These are phyloP conservation scores for Neurospora crassa DNA, from an alignment of 2,329 filamentous ascomycete genomes.

Conservation along the genomic window DNA sequence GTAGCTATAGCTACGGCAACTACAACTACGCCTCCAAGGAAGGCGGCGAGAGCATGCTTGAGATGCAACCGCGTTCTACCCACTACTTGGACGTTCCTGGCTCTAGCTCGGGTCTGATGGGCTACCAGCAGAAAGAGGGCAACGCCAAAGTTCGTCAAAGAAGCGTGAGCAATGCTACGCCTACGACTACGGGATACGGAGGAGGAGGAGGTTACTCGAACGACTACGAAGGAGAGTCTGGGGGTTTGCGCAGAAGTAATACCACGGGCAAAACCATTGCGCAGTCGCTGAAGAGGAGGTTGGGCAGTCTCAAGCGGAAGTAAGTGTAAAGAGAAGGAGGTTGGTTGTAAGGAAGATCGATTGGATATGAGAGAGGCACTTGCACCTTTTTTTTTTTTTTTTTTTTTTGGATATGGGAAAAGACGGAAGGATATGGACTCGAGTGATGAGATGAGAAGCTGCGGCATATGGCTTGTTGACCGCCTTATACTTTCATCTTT, in stretches of 20 bases:
- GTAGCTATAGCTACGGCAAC: conserved; percentile 15
- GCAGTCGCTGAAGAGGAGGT: conserved; percentile 42
- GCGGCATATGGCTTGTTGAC: background rate
- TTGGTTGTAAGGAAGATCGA: background rate
- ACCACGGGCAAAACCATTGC: conserved; percentile 35
- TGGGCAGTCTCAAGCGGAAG: conserved; percentile 41
- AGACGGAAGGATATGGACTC: too few relatives aligned
- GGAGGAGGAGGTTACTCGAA: background rate
- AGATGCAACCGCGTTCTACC: conserved; percentile 35
- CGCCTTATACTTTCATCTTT: background rate
- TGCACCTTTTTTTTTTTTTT: too few relatives aligned
- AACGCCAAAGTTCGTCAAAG: conserved; percentile 28
- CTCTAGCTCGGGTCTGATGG: background rate
- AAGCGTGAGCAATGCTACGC: conserved; percentile 30
- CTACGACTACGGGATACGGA: background rate
- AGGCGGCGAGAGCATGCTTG: conserved; percentile 27
- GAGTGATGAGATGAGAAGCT: background rate
- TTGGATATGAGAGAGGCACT: background rate
- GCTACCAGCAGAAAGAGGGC: conserved; percentile 12
- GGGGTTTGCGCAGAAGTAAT: conserved; percentile 26
- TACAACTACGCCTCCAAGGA: conserved; percentile 1
- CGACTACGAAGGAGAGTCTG: conserved; percentile 5
- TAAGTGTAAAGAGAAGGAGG: conserved; percentile 23
- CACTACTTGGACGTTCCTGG: conserved; percentile 9
- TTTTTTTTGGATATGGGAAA: background rate